phyloP scores from a whole-genome alignment of 2,329 filamentous ascomycete species.

The Venturia asperata region DNA sequence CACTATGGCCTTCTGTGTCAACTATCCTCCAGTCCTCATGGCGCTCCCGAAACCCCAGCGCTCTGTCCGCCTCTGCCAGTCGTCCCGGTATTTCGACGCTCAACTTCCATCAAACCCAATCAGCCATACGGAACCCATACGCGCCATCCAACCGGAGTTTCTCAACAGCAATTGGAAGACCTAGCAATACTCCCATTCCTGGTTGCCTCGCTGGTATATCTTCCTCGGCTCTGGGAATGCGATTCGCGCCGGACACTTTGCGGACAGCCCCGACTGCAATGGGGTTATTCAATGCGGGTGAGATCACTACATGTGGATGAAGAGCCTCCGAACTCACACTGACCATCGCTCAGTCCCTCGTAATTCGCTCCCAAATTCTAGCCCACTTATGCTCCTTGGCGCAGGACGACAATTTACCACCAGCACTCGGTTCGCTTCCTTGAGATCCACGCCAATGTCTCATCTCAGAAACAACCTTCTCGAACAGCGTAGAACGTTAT shows the following conservation, averaged over 20 bases:
- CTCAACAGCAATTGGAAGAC: background rate
- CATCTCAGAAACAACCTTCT: background rate
- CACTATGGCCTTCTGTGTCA: constrained; percentile 37
- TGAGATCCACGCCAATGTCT: constrained; percentile 28
- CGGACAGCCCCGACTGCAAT: constrained; percentile 10
- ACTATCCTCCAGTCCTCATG: constrained; percentile 32
- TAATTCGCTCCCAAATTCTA: constrained; percentile 30
- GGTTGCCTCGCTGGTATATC: constrained; percentile 13
- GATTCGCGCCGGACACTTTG: constrained; percentile 4
- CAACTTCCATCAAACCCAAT: constrained; percentile 21
- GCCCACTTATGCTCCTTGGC: constrained; percentile 27
- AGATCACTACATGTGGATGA: constrained; percentile 19
- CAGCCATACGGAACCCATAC: constrained; percentile 19
- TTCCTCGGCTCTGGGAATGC: background rate
- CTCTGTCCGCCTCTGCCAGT: constrained; percentile 23
- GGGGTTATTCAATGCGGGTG: constrained; percentile 23
- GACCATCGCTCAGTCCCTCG: constrained; percentile 27
- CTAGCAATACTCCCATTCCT: background rate
- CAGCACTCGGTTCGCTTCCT: constrained; percentile 27
- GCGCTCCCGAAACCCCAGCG: constrained; percentile 27
- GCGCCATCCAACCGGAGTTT: background rate
- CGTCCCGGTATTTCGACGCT: constrained; percentile 21
- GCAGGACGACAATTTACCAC: constrained; percentile 33
- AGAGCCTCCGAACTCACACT: constrained; percentile 18
- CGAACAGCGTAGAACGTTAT: constrained; percentile 39